Percentiles rank a stretch among this genome's conserved stretches.
Evolutionary conservation across 352 stramenopile species (phyloP).

Genomic region (Pythium angustatum): DNA sequence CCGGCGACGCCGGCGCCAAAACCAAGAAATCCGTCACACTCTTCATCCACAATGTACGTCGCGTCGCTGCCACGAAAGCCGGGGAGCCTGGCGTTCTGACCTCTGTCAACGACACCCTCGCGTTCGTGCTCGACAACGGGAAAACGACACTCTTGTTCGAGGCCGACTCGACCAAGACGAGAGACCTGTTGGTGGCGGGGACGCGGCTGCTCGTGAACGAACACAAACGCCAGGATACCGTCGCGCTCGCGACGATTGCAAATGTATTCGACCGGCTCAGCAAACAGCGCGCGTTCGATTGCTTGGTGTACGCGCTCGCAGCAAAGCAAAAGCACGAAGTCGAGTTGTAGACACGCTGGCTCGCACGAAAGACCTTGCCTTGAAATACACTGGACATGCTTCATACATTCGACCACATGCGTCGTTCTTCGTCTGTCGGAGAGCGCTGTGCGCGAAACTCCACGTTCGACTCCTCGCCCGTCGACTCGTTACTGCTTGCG

Average conservation of each 20-base stretch:
- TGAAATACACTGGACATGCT: slow-evolving; percentile 5
- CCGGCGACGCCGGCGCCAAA: neutral
- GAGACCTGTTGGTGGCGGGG: slow-evolving; percentile 66
- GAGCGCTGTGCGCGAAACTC: slow-evolving; percentile 48
- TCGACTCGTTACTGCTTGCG: slow-evolving; percentile 36
- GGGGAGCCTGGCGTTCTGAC: neutral
- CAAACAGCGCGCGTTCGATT: slow-evolving; percentile 25
- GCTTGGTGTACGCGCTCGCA: slow-evolving; percentile 15
- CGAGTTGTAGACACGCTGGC: slow-evolving; percentile 6
- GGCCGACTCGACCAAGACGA: slow-evolving; percentile 61
- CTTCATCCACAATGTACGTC: slow-evolving; percentile 57
- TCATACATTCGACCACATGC: slow-evolving; percentile 24
- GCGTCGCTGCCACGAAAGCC: slow-evolving; percentile 33
- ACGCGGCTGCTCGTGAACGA: slow-evolving; percentile 61
- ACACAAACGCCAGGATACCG: slow-evolving; percentile 49
- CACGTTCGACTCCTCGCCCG: slow-evolving; percentile 35
- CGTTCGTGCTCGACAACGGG: slow-evolving; percentile 63
- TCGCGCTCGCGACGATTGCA: slow-evolving; percentile 37
- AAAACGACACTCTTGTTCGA: slow-evolving; percentile 64
- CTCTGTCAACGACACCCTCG: slow-evolving; percentile 29
- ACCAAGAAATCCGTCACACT: slow-evolving; percentile 61
- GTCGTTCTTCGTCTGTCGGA: slow-evolving; percentile 40
- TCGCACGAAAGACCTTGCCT: no score
- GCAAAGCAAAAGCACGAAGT: slow-evolving; percentile 1
- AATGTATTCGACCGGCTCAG: slow-evolving; percentile 19